These are phyloP conservation scores for Hypoxylon sp. DNA, from an alignment of 2,329 filamentous ascomycete species.

Conservation along the genomic window DNA sequence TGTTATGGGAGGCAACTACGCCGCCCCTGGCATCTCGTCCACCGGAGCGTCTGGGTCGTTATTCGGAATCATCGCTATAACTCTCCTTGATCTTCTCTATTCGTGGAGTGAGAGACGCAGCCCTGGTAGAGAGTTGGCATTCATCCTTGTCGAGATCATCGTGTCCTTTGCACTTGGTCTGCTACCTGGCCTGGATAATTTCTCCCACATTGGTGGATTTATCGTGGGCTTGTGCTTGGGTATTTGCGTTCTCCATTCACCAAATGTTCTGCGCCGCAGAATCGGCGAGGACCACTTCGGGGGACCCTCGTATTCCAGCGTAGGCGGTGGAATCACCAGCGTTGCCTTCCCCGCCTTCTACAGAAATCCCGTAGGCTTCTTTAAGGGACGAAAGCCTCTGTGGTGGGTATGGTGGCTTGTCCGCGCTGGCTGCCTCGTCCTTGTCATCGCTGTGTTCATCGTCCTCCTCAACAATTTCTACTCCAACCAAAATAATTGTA, in stretches of 20 bases:
- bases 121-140: conserved; percentile 86
- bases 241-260: conserved; percentile 88
- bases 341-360: conserved; percentile 66
- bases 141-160: conserved; percentile 84
- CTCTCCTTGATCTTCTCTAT: conserved; percentile 89
- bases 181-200: conserved; percentile 94
- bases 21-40: conserved; percentile 81
- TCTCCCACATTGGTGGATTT: conserved; percentile 96
- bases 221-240: conserved; percentile 90
- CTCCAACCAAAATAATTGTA: conserved; percentile 77
- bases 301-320: conserved; percentile 74
- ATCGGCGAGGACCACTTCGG: conserved; percentile 70
- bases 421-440: conserved; percentile 79
- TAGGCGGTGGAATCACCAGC: conserved; percentile 61
- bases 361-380: conserved; percentile 79
- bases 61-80: conserved; percentile 91
- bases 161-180: conserved; percentile 94
- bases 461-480: conserved; percentile 94
- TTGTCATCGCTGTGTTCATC: conserved; percentile 87
- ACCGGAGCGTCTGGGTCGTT: conserved; percentile 90
- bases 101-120: conserved; percentile 84
- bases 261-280: conserved; percentile 79
- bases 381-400: conserved; percentile 89
- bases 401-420: conserved; percentile 99
- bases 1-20: conserved; percentile 93